These are phyloP conservation scores for Exophiala alcalophila DNA, from an alignment of 2,329 filamentous ascomycete genomes.

Conservation along the genomic window DNA sequence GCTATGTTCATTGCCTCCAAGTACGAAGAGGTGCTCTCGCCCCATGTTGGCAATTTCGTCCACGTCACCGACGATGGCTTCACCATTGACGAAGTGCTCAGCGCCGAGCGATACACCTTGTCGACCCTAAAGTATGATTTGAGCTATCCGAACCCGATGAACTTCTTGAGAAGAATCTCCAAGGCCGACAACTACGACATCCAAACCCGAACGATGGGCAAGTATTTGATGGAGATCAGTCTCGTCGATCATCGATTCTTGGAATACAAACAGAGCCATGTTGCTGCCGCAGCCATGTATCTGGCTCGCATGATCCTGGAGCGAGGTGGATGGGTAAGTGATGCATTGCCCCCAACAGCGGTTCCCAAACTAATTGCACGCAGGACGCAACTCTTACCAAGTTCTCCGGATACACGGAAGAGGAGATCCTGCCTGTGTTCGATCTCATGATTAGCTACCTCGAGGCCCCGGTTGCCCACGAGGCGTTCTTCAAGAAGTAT, in stretches of 20 bases:
- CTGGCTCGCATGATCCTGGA: conserved; percentile 85
- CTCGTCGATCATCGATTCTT: conserved; percentile 94
- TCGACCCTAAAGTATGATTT: conserved; percentile 91
- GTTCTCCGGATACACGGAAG: conserved; percentile 90
- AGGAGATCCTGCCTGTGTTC: conserved; percentile 89
- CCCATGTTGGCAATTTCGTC: conserved; percentile 94
- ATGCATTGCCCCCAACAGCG: not conserved
- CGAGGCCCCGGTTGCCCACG: conserved; percentile 81
- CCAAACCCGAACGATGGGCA: conserved; percentile 91
- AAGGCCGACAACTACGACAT: conserved; percentile 99
- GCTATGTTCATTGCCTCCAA: conserved; percentile 99
- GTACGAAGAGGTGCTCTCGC: conserved; percentile 96
- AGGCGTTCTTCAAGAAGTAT: conserved; percentile 99
- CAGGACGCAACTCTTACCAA: conserved; percentile 81
- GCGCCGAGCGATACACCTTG: conserved; percentile 93
- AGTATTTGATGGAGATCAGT: conserved; percentile 97
- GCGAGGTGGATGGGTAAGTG: conserved; percentile 81
- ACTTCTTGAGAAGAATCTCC: conserved; percentile 96
- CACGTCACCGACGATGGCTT: conserved; percentile 97
- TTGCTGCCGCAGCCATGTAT: conserved; percentile 94
- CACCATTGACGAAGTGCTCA: conserved; percentile 88
- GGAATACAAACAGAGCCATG: conserved; percentile 79
- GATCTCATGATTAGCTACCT: conserved; percentile 96
- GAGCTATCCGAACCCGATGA: conserved; percentile 99
- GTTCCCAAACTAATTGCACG: conserved; percentile 24